Conservation (phyloP, 2,329 filamentous ascomycete genomes). For the Xylariales sp. region DNA sequence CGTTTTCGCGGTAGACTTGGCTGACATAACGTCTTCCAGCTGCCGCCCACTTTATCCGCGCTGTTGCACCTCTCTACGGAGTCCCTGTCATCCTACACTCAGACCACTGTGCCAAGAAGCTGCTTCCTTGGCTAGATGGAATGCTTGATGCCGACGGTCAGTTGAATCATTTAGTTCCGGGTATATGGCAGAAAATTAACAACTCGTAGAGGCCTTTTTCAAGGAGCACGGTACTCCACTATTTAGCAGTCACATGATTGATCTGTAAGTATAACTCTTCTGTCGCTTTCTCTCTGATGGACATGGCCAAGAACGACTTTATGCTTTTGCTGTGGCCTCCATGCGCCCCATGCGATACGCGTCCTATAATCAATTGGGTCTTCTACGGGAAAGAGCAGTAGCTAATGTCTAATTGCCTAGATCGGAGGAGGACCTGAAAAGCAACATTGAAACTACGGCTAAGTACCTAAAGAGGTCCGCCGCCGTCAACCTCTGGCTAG, state of each 20-base stretch:
- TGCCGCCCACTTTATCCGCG: constrained; percentile 91
- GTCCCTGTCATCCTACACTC: constrained; percentile 95
- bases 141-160: constrained; percentile 62
- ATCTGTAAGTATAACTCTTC: constrained; percentile 66
- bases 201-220: constrained; percentile 81
- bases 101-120: constrained; percentile 99
- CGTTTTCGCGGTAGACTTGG: neutral
- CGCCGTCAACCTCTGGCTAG: constrained; percentile 98
- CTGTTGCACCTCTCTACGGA: constrained; percentile 86
- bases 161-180: neutral
- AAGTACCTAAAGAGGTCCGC: constrained; percentile 94
- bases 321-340: neutral
- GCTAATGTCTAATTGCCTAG: constrained; percentile 22
- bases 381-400: neutral
- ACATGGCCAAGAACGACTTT: neutral
- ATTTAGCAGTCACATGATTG: constrained; percentile 98
- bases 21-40: constrained; percentile 57
- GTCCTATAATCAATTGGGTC: neutral
- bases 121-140: constrained; percentile 96
- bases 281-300: neutral
- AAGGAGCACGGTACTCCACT: constrained; percentile 92
- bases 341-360: neutral
- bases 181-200: constrained; percentile 53
- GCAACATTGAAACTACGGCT: constrained; percentile 92
- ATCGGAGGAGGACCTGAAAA: constrained; percentile 85